phyloP scores from a whole-genome alignment of 805 yeast genomes.

The Metschnikowia vanudenii region DNA sequence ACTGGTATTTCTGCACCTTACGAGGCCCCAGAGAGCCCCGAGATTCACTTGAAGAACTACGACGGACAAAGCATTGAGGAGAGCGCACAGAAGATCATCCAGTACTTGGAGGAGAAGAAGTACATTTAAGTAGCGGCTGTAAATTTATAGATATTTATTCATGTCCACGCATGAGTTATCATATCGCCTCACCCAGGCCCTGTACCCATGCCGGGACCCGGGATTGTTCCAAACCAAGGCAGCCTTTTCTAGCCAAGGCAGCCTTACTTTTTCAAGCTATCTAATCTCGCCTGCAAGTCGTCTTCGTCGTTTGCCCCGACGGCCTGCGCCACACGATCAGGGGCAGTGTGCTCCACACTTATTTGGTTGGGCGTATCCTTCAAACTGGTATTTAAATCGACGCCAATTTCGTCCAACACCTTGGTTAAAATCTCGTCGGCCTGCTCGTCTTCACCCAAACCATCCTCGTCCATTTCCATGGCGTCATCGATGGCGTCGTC shows the following conservation, averaged over 20 bases:
- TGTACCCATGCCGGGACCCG: no score
- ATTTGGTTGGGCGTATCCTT: conserved; percentile 45
- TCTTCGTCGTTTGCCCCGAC: conserved; percentile 62
- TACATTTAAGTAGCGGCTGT: conserved; percentile 24
- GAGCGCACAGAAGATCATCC: conserved; percentile 68
- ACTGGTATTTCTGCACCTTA: conserved; percentile 96
- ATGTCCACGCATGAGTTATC: not conserved
- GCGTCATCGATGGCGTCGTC: conserved; percentile 97
- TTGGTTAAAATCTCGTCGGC: conserved; percentile 87
- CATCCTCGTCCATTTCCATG: conserved; percentile 76
- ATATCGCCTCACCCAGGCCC: no score
- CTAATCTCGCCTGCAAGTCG: conserved; percentile 84
- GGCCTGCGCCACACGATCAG: conserved; percentile 50
- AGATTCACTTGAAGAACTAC: conserved; percentile 76
- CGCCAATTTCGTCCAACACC: conserved; percentile 94
- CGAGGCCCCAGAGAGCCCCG: conserved; percentile 86
- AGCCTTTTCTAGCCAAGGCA: no score
- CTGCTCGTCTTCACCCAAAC: conserved; percentile 82
- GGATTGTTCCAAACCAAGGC: no score
- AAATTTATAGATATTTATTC: not conserved
- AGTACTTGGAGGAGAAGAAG: conserved; percentile 58
- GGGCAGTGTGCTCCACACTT: conserved; percentile 21
- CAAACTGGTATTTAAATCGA: conserved; percentile 61
- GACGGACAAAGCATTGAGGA: conserved; percentile 68
- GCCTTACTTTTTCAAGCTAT: conserved; percentile 71